Base-by-base conservation (phyloP, 768 basidiomycete species). In the Auriscalpium vulgare region DNA sequence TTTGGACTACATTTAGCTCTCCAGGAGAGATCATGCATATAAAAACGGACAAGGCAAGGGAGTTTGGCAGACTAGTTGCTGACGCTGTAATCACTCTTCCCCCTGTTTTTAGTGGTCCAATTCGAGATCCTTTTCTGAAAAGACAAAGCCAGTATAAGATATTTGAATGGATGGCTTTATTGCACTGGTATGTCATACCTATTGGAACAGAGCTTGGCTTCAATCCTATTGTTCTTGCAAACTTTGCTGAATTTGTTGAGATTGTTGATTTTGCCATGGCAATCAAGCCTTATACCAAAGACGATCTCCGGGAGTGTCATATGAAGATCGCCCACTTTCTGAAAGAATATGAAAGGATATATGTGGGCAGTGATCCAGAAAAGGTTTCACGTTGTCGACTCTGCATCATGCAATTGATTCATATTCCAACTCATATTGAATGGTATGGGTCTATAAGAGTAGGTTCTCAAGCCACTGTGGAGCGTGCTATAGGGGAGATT, bases 371-470 rank as follows among this genome's bases (percentile, higher is more conserved):
- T 16, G 23, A 53, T 29, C 52, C 52, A 14, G 40, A 43, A 43
- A 53, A 53, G 3, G 34, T 44, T 47, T 37, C 44, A 53, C 21
- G 44, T 23, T 53, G 43, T 10, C 38, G 52, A 4, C 44, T 53
- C 13, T 53, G 44, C 23, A 46, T 53, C 7, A 43, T 23, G 16
- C 43, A 53, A 17, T 34, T 53, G 7, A 53, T 35, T 34, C 43
- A 46, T 5, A 6, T 53, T 14, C 52, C 44, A 14, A 3, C n/a
- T 16, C 43, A 74, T 49, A 71, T 72, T 16, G 9, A 55, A n/a
- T 74, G 68, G 68, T 66, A 69, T 67, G 71, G 71, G 10, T 71
- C 70, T 7, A 65, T 74, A n/a, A 54, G 68, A 7, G 37, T 65
- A 47, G 66, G 71, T 1, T 53, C 44, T 9, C 52, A 53, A 53